Conservation (phyloP, 306 rosid genomes). For the Aeschynomene evenia region DNA sequence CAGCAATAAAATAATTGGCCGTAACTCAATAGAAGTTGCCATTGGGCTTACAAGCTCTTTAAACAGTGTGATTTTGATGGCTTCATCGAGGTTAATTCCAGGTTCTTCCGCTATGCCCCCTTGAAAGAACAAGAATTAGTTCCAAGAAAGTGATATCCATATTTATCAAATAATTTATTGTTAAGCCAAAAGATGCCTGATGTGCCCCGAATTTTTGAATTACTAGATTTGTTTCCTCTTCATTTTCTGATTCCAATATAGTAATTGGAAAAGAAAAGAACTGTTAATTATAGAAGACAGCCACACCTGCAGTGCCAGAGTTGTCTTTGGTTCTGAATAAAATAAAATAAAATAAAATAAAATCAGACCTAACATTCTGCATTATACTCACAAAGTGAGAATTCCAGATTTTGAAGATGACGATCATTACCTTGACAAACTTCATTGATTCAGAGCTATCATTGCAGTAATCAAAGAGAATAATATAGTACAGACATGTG, state of each 20-base stretch:
- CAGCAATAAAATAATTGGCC: background rate
- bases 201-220: background rate
- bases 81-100: background rate
- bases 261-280: background rate
- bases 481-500: background rate
- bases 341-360: background rate
- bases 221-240: too few relatives aligned
- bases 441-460: background rate
- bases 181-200: background rate
- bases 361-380: background rate
- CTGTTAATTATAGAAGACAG: background rate
- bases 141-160: background rate
- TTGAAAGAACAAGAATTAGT: background rate
- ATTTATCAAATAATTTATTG: background rate
- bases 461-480: background rate
- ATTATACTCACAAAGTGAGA: background rate
- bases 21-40: background rate
- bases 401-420: background rate
- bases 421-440: background rate
- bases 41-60: background rate
- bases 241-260: background rate
- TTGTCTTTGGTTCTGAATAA: background rate
- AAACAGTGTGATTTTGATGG: background rate
- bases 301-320: background rate
- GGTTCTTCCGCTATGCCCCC: background rate